phyloP scores from a whole-genome alignment of 78 protist species.

The Dictyostelium purpureum region DNA sequence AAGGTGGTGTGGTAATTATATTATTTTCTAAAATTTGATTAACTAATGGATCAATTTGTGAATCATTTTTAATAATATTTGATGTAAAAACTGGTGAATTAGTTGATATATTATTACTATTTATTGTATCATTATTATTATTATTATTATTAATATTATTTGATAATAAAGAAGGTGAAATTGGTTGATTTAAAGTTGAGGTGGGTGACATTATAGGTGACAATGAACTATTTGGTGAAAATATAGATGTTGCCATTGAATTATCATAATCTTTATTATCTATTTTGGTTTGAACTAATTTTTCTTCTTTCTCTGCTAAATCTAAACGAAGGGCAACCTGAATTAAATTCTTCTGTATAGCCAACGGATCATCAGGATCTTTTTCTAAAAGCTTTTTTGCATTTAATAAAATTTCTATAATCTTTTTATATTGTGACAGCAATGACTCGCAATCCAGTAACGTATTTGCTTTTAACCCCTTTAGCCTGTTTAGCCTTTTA shows the following conservation, averaged over 20 bases:
- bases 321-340: slow-evolving; percentile 40
- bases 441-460: not conserved
- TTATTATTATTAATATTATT: too few species aligned
- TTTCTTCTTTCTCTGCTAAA: not conserved
- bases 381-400: slow-evolving; percentile 34
- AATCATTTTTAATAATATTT: slow-evolving; percentile 12
- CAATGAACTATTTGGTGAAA: not conserved
- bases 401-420: slow-evolving; percentile 37
- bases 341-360: not conserved
- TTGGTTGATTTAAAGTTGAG: too few species aligned
- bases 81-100: not conserved
- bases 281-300: not conserved
- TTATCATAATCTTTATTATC: not conserved
- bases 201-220: not conserved
- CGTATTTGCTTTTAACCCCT: slow-evolving; percentile 14
- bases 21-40: slow-evolving; percentile 12
- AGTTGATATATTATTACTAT: too few species aligned
- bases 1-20: not conserved
- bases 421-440: slow-evolving; percentile 42
- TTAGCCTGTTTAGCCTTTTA: slow-evolving; percentile 62
- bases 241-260: not conserved
- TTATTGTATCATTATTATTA: too few species aligned
- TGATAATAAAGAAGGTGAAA: too few species aligned
- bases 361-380: slow-evolving; percentile 2
- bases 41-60: slow-evolving; percentile 12